phyloP scores from a whole-genome alignment of 1,284 basidiomycete genomes.

The Cutaneotrichosporon dermatis region DNA sequence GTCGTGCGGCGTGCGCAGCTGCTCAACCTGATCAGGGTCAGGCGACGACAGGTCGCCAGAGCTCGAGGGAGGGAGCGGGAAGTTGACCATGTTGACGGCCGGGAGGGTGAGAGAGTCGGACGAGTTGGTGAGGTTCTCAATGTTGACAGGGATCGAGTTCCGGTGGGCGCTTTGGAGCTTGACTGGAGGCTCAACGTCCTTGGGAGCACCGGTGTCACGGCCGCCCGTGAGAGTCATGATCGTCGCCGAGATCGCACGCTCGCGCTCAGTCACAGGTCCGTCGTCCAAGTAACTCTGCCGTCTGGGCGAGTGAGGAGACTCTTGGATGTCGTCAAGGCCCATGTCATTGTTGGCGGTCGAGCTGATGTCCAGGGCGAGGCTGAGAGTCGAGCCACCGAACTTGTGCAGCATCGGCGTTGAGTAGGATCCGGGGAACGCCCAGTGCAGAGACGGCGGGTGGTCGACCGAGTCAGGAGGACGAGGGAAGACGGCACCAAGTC shows the following conservation, averaged over 20 bases:
- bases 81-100: conserved; percentile 12
- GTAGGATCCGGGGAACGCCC: conserved; percentile 22
- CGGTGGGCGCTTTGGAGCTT: not conserved
- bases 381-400: conserved; percentile 21
- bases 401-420: conserved; percentile 23
- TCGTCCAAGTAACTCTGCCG: not conserved
- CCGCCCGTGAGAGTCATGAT: conserved; percentile 9
- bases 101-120: conserved; percentile 17
- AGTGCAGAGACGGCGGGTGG: conserved; percentile 20
- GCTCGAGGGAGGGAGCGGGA: conserved; percentile 22
- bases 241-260: conserved; percentile 14
- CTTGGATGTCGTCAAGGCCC: conserved; percentile 11
- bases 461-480: conserved; percentile 19
- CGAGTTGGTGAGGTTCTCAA: conserved; percentile 19
- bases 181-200: not conserved
- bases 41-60: conserved; percentile 17
- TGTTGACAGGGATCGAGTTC: conserved; percentile 17
- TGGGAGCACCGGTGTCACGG: not conserved
- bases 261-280: not conserved
- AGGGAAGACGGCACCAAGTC: conserved; percentile 20
- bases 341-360: conserved; percentile 3
- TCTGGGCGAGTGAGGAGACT: conserved; percentile 1
- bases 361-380: conserved; percentile 17
- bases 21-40: conserved; percentile 22
- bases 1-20: conserved; percentile 19